Conservation (phyloP, 2,329 filamentous ascomycete genomes). For the Ophiostoma himal-ulmi region DNA sequence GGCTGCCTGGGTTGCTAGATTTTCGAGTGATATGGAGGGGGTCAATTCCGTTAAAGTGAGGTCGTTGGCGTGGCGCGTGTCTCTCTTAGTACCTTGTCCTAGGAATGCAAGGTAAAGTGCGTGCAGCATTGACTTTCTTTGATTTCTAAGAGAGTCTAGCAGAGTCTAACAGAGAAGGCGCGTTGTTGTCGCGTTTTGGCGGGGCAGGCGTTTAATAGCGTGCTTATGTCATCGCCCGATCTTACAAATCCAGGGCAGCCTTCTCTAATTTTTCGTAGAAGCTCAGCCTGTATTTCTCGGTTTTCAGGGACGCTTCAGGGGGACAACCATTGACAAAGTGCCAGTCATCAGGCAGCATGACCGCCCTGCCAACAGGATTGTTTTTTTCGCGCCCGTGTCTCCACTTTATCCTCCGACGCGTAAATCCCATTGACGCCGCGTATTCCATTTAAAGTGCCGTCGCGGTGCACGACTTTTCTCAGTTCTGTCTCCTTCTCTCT, state of each 20-base stretch:
- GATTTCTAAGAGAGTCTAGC: not conserved
- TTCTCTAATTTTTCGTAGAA: not conserved
- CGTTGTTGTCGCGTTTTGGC: slow-evolving; percentile 21
- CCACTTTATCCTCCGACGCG: slow-evolving; percentile 25
- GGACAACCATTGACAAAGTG: too few species aligned
- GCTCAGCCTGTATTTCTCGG: not conserved
- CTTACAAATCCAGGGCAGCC: not conserved
- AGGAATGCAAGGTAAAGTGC: slow-evolving; percentile 16
- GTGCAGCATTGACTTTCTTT: slow-evolving; percentile 12
- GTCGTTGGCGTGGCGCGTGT: slow-evolving; percentile 12
- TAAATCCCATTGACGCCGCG: slow-evolving; percentile 22
- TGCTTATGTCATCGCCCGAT: not conserved
- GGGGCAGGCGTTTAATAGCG: not conserved
- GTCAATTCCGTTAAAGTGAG: not conserved
- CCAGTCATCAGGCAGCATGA: not conserved
- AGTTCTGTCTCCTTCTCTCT: not conserved
- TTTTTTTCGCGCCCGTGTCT: slow-evolving; percentile 23
- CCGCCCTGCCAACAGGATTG: slow-evolving; percentile 17
- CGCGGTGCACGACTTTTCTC: slow-evolving; percentile 24
- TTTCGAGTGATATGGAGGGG: slow-evolving; percentile 1
- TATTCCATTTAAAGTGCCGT: slow-evolving; percentile 27
- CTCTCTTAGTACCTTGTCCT: slow-evolving; percentile 8
- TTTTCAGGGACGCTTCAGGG: not conserved
- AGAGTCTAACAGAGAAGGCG: not conserved
- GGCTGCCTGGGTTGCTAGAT: slow-evolving; percentile 15